Evolutionary conservation across 2,329 filamentous ascomycete genomes (phyloP), one percentile per base, ranked within the genome.

Genomic region (Ascochyta koolunga): DNA sequence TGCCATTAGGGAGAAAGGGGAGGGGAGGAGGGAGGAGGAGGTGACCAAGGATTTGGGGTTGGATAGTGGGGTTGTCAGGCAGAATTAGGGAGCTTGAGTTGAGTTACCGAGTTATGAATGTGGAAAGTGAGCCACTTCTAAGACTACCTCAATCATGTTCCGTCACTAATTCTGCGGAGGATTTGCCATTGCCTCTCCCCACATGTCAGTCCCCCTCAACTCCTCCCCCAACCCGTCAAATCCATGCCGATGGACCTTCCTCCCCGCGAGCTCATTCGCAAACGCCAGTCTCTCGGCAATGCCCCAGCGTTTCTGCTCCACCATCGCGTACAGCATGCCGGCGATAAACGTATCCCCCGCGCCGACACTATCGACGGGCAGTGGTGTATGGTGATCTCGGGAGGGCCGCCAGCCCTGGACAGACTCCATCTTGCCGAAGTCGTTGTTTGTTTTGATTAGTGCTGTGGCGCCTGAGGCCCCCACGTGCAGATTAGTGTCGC

Each of bases 331-430:
- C 42, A 91, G 75, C 72, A 89, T 85, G 54, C 87, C 88, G 29
- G 88, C 89, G 59, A 89, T 84, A 66, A 91, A 91, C 0, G 89
- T 90, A 67, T 91, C 89, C 61, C 89, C 89, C 37, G 89, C 89
- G 49, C 89, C 89, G 56, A 91, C 82, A 5, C 87, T 82, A 69
- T 88, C 90, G 69, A 69, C 63, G 24, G 48, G 47, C n/a, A 18
- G n/a, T 21, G 15, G 9, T 44, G 18, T 21, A 27, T 8, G 40
- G 11, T 27, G 16, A 9, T 18, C 5, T 24, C 35, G 21, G 7
- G 33, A 10, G 5, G 42, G 50, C 27, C 46, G 40, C 59, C 60
- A 62, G 6, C 50, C 61, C 4, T 53, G 19, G 6, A 61, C 60
- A 32, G 49, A 39, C 9, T 51, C 69, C 50, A 54, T 63, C 22